Evolutionary conservation across 306 rosid species (phyloP).

Genomic region (Sicyos baderoa): DNA sequence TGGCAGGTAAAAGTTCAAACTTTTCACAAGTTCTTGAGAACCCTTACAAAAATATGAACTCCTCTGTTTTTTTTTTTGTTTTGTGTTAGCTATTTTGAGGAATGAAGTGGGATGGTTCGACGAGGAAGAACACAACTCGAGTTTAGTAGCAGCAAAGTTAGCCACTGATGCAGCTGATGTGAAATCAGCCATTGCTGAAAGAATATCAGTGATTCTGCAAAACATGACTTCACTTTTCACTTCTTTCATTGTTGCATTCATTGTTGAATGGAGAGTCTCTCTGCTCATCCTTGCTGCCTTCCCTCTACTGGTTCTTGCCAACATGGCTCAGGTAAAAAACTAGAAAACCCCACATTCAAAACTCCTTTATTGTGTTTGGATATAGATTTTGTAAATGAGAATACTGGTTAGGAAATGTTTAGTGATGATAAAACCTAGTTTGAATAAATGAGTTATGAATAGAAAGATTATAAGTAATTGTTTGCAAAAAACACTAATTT

Average conservation of each 20-base stretch:
- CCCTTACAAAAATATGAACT: not conserved
- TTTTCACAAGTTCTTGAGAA: not conserved
- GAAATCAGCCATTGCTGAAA: conserved; percentile 90
- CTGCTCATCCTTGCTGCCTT: conserved; percentile 79
- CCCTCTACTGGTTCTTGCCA: conserved; percentile 91
- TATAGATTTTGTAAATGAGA: too few species aligned
- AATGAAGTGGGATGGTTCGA: conserved; percentile 99
- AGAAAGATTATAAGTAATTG: too few species aligned
- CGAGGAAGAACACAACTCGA: conserved; percentile 95
- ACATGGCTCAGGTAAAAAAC: conserved; percentile 79
- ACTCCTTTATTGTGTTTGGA: too few species aligned
- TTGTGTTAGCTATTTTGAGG: conserved; percentile 64
- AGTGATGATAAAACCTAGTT: too few species aligned
- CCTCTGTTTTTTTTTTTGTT: not conserved
- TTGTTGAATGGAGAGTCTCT: conserved; percentile 98
- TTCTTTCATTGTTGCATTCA: conserved; percentile 92
- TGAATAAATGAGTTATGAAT: too few species aligned
- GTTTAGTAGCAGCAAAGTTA: conserved; percentile 71
- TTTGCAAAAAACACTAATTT: too few species aligned
- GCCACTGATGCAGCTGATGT: conserved; percentile 97
- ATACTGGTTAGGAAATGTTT: too few species aligned
- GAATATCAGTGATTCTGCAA: conserved; percentile 85
- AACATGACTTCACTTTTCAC: conserved; percentile 97
- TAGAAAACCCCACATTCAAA: not conserved
- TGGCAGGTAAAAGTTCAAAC: conserved; percentile 48